Conservation (phyloP, 1,284 basidiomycete species). For the Ustilago loliicola region DNA sequence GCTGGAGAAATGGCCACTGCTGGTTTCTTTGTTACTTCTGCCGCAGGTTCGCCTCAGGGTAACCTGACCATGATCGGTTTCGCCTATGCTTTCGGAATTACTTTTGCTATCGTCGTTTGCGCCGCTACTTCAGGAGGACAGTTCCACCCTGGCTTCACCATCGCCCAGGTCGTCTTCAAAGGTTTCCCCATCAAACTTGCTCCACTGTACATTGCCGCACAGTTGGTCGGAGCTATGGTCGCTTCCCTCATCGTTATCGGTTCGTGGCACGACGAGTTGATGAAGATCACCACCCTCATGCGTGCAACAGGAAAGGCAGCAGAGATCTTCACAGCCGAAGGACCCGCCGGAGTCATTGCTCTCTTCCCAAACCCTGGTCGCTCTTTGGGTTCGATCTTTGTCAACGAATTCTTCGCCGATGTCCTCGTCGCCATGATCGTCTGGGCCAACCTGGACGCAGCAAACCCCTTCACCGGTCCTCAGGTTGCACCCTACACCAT, state of each 20-base stretch:
- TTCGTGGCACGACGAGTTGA: constrained; percentile 52
- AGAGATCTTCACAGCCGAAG: constrained; percentile 51
- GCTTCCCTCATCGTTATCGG: constrained; percentile 55
- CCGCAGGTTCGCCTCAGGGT: constrained; percentile 39
- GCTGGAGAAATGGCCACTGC: constrained; percentile 61
- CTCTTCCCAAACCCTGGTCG: constrained; percentile 59
- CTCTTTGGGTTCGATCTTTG: constrained; percentile 49
- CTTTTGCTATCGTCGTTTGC: constrained; percentile 57
- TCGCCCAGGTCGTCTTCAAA: constrained; percentile 61
- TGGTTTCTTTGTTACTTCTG: constrained; percentile 47
- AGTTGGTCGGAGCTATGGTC: constrained; percentile 56
- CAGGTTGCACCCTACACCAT: constrained; percentile 58
- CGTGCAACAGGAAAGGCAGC: constrained; percentile 44
- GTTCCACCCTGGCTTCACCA: constrained; percentile 58
- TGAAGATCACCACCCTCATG: constrained; percentile 43
- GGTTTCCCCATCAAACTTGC: constrained; percentile 60
- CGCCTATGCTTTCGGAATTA: constrained; percentile 59
- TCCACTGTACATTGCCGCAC: constrained; percentile 56
- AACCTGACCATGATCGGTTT: constrained; percentile 60
- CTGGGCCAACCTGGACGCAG: constrained; percentile 58
- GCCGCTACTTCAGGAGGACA: constrained; percentile 59
- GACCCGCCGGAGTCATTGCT: constrained; percentile 58
- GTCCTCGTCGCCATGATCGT: constrained; percentile 58
- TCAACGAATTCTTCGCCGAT: constrained; percentile 61
- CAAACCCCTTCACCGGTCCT: constrained; percentile 59